phyloP scores from a whole-genome alignment of 1,284 basidiomycete genomes.

The Veloporphyrellus conicus region DNA sequence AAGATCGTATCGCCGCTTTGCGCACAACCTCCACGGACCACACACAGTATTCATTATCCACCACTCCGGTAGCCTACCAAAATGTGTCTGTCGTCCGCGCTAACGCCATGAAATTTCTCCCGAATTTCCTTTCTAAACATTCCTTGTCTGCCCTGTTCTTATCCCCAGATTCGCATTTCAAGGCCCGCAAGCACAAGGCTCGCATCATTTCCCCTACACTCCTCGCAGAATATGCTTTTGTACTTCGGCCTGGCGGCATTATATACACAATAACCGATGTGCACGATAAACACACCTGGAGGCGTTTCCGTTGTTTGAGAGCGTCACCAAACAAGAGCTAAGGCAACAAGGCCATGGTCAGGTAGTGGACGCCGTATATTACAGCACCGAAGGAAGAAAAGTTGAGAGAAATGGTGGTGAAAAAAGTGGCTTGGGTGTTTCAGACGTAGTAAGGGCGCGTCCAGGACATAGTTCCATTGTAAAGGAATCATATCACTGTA shows the following conservation, averaged over 20 bases:
- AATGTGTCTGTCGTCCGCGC: conserved; percentile 94
- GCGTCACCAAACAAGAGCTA: conserved; percentile 73
- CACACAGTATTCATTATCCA: conserved; percentile 21
- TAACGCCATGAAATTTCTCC: conserved; percentile 98
- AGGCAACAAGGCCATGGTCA: conserved; percentile 65
- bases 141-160: conserved; percentile 93
- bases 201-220: conserved; percentile 95
- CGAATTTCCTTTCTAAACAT: conserved; percentile 91
- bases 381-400: conserved; percentile 92
- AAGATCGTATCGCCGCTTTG: conserved; percentile 88
- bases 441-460: conserved; percentile 54
- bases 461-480: conserved; percentile 17
- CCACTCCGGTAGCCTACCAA: conserved; percentile 55
- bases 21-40: conserved; percentile 50
- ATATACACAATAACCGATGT: conserved; percentile 99
- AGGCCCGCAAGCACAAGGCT: conserved; percentile 96
- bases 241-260: conserved; percentile 86
- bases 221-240: conserved; percentile 92
- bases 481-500: conserved; percentile 27
- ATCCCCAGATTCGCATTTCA: conserved; percentile 99
- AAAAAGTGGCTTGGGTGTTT: conserved; percentile 90
- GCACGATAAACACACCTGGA: conserved; percentile 78
- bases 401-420: conserved; percentile 88
- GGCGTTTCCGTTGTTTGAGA: conserved; percentile 83
- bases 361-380: conserved; percentile 77